Conservation (phyloP, 2,329 filamentous ascomycete genomes). For the Clarireedia homoeocarpa region DNA sequence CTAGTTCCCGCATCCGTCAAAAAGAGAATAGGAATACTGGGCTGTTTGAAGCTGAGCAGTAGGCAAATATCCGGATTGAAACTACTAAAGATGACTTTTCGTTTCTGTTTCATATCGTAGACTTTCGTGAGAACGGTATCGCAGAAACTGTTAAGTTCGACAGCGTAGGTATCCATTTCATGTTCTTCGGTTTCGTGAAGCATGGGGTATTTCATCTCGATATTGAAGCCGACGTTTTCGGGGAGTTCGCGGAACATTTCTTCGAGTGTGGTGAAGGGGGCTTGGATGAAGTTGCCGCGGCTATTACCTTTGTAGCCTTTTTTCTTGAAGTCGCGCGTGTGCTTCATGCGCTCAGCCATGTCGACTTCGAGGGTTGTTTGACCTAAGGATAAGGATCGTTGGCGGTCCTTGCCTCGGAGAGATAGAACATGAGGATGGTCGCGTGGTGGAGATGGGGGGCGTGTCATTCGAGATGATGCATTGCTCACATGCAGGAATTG, state of each 20-base stretch:
- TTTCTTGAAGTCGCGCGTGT: slow-evolving; percentile 88
- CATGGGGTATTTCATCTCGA: slow-evolving; percentile 99
- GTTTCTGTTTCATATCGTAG: slow-evolving; percentile 71
- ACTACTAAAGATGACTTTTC: slow-evolving; percentile 95
- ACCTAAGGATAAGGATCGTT: slow-evolving; percentile 30
- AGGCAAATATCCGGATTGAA: slow-evolving; percentile 98
- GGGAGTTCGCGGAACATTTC: slow-evolving; percentile 85
- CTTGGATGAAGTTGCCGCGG: slow-evolving; percentile 89
- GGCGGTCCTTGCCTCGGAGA: slow-evolving; percentile 24
- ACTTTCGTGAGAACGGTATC: slow-evolving; percentile 87
- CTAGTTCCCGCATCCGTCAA: slow-evolving; percentile 81
- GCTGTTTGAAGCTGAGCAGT: slow-evolving; percentile 91
- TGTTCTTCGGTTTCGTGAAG: slow-evolving; percentile 90
- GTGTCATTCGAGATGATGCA: slow-evolving; percentile 37
- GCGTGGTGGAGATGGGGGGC: slow-evolving; percentile 37
- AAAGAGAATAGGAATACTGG: slow-evolving; percentile 91
- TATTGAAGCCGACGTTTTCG: slow-evolving; percentile 85
- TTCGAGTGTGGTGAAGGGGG: slow-evolving; percentile 89
- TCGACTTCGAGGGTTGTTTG: slow-evolving; percentile 20
- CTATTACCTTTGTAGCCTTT: slow-evolving; percentile 96
- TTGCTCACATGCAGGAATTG: slow-evolving; percentile 82
- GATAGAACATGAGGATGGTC: slow-evolving; percentile 19
- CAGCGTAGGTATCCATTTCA: slow-evolving; percentile 92
- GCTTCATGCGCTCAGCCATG: slow-evolving; percentile 81
- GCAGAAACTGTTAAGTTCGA: slow-evolving; percentile 93